Evolutionary conservation across 441 rosid species (phyloP), one percentile per base, ranked within the genome.

Genomic region (Croton laevigatus): DNA sequence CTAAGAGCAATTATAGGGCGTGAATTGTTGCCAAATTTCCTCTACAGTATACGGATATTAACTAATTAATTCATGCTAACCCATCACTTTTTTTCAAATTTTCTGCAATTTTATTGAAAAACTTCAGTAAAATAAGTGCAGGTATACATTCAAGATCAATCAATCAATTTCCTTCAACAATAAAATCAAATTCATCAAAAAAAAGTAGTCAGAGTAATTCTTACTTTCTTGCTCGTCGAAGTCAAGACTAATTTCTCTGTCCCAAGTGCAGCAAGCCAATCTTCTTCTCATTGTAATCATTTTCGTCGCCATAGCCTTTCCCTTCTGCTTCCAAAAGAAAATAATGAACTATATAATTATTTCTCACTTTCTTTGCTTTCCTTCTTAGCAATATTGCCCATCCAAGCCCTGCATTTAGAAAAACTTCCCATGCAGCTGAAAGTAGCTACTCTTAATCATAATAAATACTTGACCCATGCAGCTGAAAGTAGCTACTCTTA

Each of bases 161-260:
- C 32, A 27, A 27, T 27, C 32, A 27, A 27, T 27, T 2, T 27
- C 32, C 32, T 27, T 27, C 32, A 27, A 27, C 32, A 27, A 27
- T 27, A 27, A 27, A 27, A 27, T 27, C 32, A 27, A 27, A 27
- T 27, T 27, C 2, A 27, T 27, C 32, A 27, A 27, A 27, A 27
- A 27, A 1, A 27, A 27, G 32, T 27, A 27, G 32, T 2, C 32
- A 27, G n/a, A 27, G 32, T 27, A 16, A 66, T 67, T 20, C 93
- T 91, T 85, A 94, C 98, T 73, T 23, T 87, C 83, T 81, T 83
- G 93, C 72, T 92, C 94, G 34, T 59, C 62, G 8, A 59, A 34
- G 62, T 59, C 62, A 3, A 59, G 62, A 2, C 42, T 59, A 6
- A 59, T 59, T 59, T 59, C 62, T 34, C 62, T 32, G 7, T 59